These are phyloP conservation scores for Ministeria vibrans DNA, from an alignment of 78 protist genomes.

Conservation along the genomic window DNA sequence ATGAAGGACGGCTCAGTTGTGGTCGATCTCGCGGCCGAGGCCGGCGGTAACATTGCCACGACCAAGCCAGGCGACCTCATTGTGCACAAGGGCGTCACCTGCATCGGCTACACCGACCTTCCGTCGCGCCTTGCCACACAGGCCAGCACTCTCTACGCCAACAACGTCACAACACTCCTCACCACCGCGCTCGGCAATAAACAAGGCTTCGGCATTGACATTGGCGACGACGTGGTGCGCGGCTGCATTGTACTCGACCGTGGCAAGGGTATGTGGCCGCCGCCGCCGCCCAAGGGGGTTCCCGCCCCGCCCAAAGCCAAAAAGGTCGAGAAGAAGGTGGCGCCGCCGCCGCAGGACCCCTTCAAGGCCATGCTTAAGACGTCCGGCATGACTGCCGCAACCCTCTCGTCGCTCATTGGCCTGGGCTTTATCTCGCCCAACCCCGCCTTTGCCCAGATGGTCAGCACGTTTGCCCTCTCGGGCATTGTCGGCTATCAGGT, in stretches of 20 bases:
- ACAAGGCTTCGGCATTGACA: constrained; percentile 47
- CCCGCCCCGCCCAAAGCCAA: background rate
- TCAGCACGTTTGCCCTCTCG: constrained; percentile 69
- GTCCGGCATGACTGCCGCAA: background rate
- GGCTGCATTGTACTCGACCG: constrained; percentile 26
- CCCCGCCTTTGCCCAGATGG: background rate
- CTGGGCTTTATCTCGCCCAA: background rate
- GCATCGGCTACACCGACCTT: constrained; percentile 93
- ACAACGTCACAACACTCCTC: constrained; percentile 73
- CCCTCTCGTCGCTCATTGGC: background rate
- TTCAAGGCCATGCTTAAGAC: background rate
- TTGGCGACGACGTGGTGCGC: constrained; percentile 68
- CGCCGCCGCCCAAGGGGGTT: background rate
- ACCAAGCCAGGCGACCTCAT: constrained; percentile 55
- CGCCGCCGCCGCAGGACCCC: no score
- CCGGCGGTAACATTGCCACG: constrained; percentile 92
- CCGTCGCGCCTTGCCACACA: constrained; percentile 82
- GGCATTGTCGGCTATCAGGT: constrained; percentile 74
- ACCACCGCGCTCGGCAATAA: constrained; percentile 45
- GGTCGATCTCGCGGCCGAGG: constrained; percentile 95
- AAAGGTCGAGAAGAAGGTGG: background rate
- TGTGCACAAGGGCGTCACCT: constrained; percentile 67
- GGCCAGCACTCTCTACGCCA: constrained; percentile 65
- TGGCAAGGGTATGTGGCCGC: background rate
- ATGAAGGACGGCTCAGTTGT: constrained; percentile 86